Evolutionary conservation across 1,284 basidiomycete genomes (phyloP), one percentile per base, ranked within the genome.

Genomic region (Moniliella sp.): DNA sequence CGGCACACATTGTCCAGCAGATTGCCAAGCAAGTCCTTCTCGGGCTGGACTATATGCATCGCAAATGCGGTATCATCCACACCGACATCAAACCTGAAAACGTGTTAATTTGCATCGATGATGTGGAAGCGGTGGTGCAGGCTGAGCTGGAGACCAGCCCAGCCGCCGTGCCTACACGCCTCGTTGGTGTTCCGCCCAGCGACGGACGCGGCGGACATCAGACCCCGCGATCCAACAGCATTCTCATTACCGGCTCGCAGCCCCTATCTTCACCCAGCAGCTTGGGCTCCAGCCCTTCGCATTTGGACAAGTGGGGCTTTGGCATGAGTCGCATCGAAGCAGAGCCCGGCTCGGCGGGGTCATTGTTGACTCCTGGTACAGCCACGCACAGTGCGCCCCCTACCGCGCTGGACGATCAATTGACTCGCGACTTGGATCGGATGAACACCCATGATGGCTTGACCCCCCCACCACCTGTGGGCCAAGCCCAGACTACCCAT

Each of bases 131-230:
- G n/a, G 81, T 91, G 53, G 83, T 91, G 30, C 71, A 75, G 42
- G 65, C 77, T 9, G 83, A 91, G 61, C 66, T 83, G 33, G 72
- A 73, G 5, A 62, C 65, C 15, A 65, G 37, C 4, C n/a, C n/a
- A n/a, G 65, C 64, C 4, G 66, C 66, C 4, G 67, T 71, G 12
- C 75, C 67, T 11, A 68, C 67, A 12, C 76, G 76, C 42, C 68
- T 93, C 31, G 75, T 86, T 35, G 84, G 84, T 32, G 84, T 93
- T 0, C 84, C 84, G 0, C 83, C 84, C 0, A 77, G 74, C 18
- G 80, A 81, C 45, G 84, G 83, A 3, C 70, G 84, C 33, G 78
- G 80, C n/a, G 84, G 84, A 0, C 84, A 86, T 59, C 84, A 88
- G 62, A 91, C 84, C 0, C 84, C 84, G 0, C 69, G 82, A 27